Evolutionary conservation across 495 filamentous ascomycete genomes (phyloP).

Genomic region (Trichoderma gamsii): DNA sequence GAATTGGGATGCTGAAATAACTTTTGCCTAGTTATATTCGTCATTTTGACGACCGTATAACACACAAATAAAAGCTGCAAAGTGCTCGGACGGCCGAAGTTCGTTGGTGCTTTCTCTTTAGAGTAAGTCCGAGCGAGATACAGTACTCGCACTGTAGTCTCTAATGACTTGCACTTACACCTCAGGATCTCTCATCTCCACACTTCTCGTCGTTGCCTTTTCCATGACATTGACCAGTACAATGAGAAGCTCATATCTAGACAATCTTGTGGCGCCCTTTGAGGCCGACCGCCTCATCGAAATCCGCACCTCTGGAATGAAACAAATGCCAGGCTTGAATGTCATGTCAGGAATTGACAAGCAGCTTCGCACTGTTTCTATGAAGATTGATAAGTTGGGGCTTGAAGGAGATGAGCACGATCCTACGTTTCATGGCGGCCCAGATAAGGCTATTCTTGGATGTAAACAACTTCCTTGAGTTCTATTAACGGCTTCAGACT

Average conservation of each 20-base stretch:
- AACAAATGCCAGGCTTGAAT: constrained; percentile 36
- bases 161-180: neutral
- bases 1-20: too few relatives aligned
- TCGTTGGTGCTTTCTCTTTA: neutral
- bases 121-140: neutral
- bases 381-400: constrained; percentile 40
- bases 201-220: neutral
- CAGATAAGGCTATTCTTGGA: constrained; percentile 52
- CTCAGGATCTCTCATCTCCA: neutral
- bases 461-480: constrained; percentile 30
- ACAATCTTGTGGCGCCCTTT: constrained; percentile 37
- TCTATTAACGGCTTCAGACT: neutral
- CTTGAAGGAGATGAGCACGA: constrained; percentile 52
- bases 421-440: constrained; percentile 47
- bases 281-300: constrained; percentile 43
- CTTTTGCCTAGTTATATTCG: too few relatives aligned
- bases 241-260: constrained; percentile 7
- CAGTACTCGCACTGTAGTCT: neutral
- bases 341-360: constrained; percentile 51
- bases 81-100: neutral
- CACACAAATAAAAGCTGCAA: too few relatives aligned
- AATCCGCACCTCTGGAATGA: constrained; percentile 49
- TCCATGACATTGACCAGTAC: neutral
- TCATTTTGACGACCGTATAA: too few relatives aligned
- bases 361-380: constrained; percentile 27